Conservation (phyloP, 2,329 filamentous ascomycete genomes). For the Colletotrichum lindemuthianum region DNA sequence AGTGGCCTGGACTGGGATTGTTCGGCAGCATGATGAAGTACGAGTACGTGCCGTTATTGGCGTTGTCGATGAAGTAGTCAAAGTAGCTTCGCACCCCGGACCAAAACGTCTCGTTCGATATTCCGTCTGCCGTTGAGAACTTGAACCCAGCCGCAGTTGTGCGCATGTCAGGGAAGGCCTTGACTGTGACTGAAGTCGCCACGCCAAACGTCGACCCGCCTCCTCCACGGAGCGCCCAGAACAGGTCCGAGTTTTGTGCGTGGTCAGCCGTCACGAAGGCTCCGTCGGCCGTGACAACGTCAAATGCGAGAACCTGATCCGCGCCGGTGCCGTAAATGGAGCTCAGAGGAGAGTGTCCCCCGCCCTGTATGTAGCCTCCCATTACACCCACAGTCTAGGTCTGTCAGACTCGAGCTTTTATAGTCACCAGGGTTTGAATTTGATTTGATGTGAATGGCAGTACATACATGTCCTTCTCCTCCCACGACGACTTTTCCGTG, state of each 20-base stretch:
- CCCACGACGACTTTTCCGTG: conserved; percentile 13
- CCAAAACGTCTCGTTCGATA: conserved; percentile 27
- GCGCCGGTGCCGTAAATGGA: conserved; percentile 66
- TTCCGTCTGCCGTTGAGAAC: conserved; percentile 18
- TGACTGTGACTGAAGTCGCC: conserved; percentile 22
- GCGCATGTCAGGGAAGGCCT: conserved; percentile 5
- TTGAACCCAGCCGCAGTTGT: conserved; percentile 19
- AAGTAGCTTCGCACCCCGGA: conserved; percentile 22
- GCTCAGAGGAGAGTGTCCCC: conserved; percentile 65
- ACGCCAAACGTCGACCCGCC: conserved; percentile 46
- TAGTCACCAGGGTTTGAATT: too few relatives aligned
- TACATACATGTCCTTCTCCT: conserved; percentile 18
- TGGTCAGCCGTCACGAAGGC: conserved; percentile 58
- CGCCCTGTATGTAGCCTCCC: conserved; percentile 69
- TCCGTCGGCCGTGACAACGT: conserved; percentile 64
- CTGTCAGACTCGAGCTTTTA: not conserved
- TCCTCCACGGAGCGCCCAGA: conserved; percentile 71
- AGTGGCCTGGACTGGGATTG: conserved; percentile 18
- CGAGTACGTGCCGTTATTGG: conserved; percentile 17
- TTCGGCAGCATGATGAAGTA: conserved; percentile 18
- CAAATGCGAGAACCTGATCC: conserved; percentile 66
- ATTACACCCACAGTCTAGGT: conserved; percentile 61
- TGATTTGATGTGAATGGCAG: too few relatives aligned
- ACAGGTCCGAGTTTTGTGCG: conserved; percentile 63
- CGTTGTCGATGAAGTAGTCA: conserved; percentile 20